These are phyloP conservation scores for Stentor roeselii DNA, from an alignment of 73 alveolate species.

Conservation along the genomic window DNA sequence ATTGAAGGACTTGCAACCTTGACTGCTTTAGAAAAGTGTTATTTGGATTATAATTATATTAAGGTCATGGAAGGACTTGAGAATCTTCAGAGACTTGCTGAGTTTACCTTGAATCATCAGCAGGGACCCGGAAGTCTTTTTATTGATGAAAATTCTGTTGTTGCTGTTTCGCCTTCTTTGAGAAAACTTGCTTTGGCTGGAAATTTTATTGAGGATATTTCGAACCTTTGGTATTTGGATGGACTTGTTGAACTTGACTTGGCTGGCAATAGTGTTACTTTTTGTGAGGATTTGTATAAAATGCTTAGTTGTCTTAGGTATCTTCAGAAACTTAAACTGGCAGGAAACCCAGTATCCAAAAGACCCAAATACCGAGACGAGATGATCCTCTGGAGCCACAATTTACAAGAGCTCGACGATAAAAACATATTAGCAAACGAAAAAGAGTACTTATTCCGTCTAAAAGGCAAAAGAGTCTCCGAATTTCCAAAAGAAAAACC, in stretches of 20 bases:
- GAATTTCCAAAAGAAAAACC: neutral
- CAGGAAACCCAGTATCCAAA: neutral
- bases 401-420: neutral
- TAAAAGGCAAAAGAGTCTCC: neutral
- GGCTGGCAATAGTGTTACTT: neutral
- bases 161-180: neutral
- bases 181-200: neutral
- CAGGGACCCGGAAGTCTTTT: neutral
- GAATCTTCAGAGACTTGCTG: neutral
- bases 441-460: conserved; percentile 8
- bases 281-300: conserved; percentile 8
- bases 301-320: neutral
- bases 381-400: neutral
- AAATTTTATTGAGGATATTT: neutral
- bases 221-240: neutral
- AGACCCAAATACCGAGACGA: conserved; percentile 20
- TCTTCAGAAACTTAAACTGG: neutral
- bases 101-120: neutral
- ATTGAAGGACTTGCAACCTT: neutral
- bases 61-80: neutral
- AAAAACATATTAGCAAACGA: neutral
- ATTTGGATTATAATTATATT: conserved; percentile 3
- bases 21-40: neutral
- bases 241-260: neutral
- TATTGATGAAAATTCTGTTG: conserved; percentile 10